A percentile compares a stretch with the other conserved stretches of the same genome.
These are phyloP conservation scores for Chlorella variabilis DNA, from an alignment of 163 green algal genomes.

Conservation along the genomic window DNA sequence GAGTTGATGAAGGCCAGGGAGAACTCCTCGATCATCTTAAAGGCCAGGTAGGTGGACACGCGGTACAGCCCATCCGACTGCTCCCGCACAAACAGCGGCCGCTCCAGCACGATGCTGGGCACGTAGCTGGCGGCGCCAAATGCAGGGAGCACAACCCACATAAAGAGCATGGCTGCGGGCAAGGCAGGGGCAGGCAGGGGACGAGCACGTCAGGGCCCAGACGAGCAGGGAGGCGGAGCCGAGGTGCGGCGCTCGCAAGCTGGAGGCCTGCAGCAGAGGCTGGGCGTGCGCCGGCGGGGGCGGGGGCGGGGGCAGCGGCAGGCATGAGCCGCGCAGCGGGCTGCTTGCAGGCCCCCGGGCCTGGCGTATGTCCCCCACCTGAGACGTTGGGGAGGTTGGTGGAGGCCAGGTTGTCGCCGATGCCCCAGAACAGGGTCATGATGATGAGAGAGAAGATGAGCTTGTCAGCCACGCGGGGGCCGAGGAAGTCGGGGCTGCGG, in stretches of 20 bases:
- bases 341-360: too few species aligned
- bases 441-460: conserved; percentile 59
- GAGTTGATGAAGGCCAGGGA: conserved; percentile 49
- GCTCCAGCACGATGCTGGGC: conserved; percentile 58
- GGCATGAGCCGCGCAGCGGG: background rate
- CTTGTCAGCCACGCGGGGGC: conserved; percentile 81
- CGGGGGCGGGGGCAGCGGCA: background rate
- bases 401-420: conserved; percentile 47
- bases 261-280: too few species aligned
- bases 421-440: conserved; percentile 68
- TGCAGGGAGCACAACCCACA: conserved; percentile 54
- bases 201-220: too few species aligned
- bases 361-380: background rate
- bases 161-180: conserved; percentile 54
- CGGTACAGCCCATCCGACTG: conserved; percentile 84
- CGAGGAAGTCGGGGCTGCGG: conserved; percentile 68
- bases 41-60: conserved; percentile 78
- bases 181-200: too few species aligned
- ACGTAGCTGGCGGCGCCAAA: conserved; percentile 58
- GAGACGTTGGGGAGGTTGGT: conserved; percentile 51
- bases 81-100: conserved; percentile 63
- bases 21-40: conserved; percentile 75
- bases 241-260: conserved; percentile 40
- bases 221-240: background rate
- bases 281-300: too few species aligned